Conservation (phyloP, 768 basidiomycete genomes). For the Tephrocybe rancida region DNA sequence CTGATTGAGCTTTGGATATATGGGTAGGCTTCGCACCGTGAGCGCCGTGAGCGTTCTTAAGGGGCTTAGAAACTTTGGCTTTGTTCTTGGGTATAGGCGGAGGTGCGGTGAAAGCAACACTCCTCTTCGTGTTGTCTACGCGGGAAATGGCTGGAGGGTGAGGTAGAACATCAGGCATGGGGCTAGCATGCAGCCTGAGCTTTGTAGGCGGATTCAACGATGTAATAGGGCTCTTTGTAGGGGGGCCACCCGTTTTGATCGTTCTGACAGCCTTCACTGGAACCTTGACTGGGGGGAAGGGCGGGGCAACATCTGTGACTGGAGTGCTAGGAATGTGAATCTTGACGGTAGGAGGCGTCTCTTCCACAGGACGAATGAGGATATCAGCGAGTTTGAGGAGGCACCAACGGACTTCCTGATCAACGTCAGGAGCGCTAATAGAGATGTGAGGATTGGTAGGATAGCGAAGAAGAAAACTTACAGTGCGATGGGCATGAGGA, state of each 20-base stretch:
- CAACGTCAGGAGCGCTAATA: slow-evolving; percentile 68
- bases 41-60: slow-evolving; percentile 18
- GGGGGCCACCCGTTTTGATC: slow-evolving; percentile 39
- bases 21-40: slow-evolving; percentile 42
- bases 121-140: slow-evolving; percentile 32
- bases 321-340: slow-evolving; percentile 81
- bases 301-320: slow-evolving; percentile 59
- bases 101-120: slow-evolving; percentile 35
- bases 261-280: slow-evolving; percentile 42
- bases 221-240: slow-evolving; percentile 42
- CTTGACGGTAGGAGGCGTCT: slow-evolving; percentile 84
- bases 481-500: slow-evolving; percentile 82
- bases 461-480: slow-evolving; percentile 35
- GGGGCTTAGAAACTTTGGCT: slow-evolving; percentile 23
- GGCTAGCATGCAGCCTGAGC: slow-evolving; percentile 55
- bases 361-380: slow-evolving; percentile 79
- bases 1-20: slow-evolving; percentile 69
- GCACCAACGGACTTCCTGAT: slow-evolving; percentile 90
- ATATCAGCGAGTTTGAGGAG: slow-evolving; percentile 91
- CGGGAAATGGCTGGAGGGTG: slow-evolving; percentile 32
- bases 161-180: slow-evolving; percentile 26
- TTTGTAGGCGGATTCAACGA: slow-evolving; percentile 49
- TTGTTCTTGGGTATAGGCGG: slow-evolving; percentile 34
- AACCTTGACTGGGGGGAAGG: slow-evolving; percentile 55
- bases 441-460: slow-evolving; percentile 24